phyloP scores from a whole-genome alignment of 73 alveolate species.

The Tetrahymena malaccensis region DNA sequence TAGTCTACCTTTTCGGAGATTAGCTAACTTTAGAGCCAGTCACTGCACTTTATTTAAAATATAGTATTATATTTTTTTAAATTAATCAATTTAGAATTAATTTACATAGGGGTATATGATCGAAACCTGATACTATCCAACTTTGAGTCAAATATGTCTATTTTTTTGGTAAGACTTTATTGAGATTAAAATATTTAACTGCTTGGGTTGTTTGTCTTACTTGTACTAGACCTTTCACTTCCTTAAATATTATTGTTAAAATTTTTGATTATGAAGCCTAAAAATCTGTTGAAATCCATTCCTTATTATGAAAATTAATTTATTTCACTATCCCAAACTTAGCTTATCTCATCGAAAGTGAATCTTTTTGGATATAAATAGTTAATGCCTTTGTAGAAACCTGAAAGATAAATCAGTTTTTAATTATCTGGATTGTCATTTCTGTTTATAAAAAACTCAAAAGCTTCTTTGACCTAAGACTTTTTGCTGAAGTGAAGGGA shows the following conservation, averaged over 20 bases:
- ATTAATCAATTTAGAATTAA: neutral
- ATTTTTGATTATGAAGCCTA: neutral
- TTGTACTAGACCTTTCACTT: neutral
- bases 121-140: neutral
- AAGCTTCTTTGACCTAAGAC: slow-evolving; percentile 58
- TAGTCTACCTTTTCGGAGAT: neutral
- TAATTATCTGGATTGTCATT: slow-evolving; percentile 6
- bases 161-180: neutral
- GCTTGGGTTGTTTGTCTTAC: neutral
- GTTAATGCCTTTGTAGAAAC: slow-evolving; percentile 47
- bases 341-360: slow-evolving; percentile 30
- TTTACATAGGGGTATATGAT: neutral
- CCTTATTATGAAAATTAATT: neutral
- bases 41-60: neutral
- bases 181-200: neutral
- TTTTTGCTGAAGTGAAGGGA: slow-evolving; percentile 45
- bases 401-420: slow-evolving; percentile 6
- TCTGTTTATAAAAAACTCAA: neutral
- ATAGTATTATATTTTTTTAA: neutral
- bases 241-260: neutral
- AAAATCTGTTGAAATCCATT: neutral
- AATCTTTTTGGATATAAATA: slow-evolving; percentile 54
- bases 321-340: neutral
- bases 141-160: neutral
- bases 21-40: neutral